These are phyloP conservation scores for Ogataea methylovora DNA, from an alignment of 805 yeast species.

Conservation along the genomic window DNA sequence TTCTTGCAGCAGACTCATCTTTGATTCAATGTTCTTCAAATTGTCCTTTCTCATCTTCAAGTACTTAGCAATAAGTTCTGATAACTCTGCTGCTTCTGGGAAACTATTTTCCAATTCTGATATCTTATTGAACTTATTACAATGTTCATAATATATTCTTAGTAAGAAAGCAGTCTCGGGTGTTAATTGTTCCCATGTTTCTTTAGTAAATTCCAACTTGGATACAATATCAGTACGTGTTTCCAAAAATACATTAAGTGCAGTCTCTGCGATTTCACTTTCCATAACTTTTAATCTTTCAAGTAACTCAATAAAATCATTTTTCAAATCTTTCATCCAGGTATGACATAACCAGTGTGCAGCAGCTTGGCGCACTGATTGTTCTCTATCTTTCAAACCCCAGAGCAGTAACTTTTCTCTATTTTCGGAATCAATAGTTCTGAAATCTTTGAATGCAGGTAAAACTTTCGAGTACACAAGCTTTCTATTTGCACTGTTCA, in stretches of 20 bases:
- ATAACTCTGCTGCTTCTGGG: conserved; percentile 74
- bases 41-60: conserved; percentile 38
- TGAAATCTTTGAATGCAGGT: conserved; percentile 57
- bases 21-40: conserved; percentile 15
- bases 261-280: conserved; percentile 59
- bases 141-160: conserved; percentile 57
- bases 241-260: conserved; percentile 56
- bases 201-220: conserved; percentile 52
- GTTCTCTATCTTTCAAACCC: conserved; percentile 88
- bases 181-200: conserved; percentile 61
- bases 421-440: conserved; percentile 39
- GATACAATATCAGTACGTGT: conserved; percentile 55
- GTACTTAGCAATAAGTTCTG: conserved; percentile 50
- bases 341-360: conserved; percentile 54
- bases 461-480: conserved; percentile 62
- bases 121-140: conserved; percentile 42
- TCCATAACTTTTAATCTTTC: conserved; percentile 66
- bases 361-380: conserved; percentile 64
- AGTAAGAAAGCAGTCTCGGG: conserved; percentile 71
- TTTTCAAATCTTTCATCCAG: conserved; percentile 67
- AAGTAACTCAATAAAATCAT: conserved; percentile 64
- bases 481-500: conserved; percentile 63
- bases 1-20: conserved; percentile 10
- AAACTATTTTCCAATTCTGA: conserved; percentile 59
- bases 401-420: conserved; percentile 67